Evolutionary conservation across 768 basidiomycete genomes (phyloP).

Genomic region (Leccinum incarnatum): DNA sequence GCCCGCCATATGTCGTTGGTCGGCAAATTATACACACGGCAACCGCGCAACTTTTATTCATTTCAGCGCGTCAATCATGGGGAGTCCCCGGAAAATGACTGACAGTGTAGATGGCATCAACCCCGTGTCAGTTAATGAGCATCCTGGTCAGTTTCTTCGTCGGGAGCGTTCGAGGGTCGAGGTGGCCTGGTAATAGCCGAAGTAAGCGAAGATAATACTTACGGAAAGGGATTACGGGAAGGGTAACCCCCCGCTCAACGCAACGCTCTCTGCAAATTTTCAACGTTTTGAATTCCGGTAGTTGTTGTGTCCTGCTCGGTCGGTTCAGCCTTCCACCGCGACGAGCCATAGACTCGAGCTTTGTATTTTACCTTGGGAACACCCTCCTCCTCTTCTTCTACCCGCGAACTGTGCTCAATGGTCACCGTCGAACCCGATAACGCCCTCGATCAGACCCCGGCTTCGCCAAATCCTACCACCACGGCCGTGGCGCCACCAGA

Average conservation of each 20-base stretch:
- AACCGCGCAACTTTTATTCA: slow-evolving; percentile 26
- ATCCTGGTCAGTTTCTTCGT: background rate
- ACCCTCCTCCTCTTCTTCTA: background rate
- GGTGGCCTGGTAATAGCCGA: slow-evolving; percentile 2
- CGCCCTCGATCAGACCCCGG: slow-evolving; percentile 21
- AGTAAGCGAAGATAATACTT: slow-evolving; percentile 15
- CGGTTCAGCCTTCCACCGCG: slow-evolving; percentile 10
- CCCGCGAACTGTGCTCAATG: slow-evolving; percentile 17
- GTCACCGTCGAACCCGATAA: slow-evolving; percentile 25
- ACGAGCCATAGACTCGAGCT: slow-evolving; percentile 2
- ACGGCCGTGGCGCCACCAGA: slow-evolving; percentile 3
- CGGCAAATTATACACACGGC: slow-evolving; percentile 12
- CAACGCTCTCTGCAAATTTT: slow-evolving; percentile 27
- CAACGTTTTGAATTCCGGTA: slow-evolving; percentile 11
- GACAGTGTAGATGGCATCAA: slow-evolving; percentile 1
- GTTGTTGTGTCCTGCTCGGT: slow-evolving; percentile 7
- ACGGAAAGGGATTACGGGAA: slow-evolving; percentile 28
- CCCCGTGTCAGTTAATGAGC: background rate
- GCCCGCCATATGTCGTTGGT: slow-evolving; percentile 5
- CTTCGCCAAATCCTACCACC: slow-evolving; percentile 4
- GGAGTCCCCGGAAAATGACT: slow-evolving; percentile 4
- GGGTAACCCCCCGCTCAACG: slow-evolving; percentile 16
- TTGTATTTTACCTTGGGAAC: slow-evolving; percentile 23
- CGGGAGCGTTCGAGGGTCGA: background rate
- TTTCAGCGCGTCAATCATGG: slow-evolving; percentile 24